Percentiles rank a stretch among this genome's conserved stretches.
phyloP scores from a whole-genome alignment of 2,329 filamentous ascomycete species.

The Xylaria sp. region DNA sequence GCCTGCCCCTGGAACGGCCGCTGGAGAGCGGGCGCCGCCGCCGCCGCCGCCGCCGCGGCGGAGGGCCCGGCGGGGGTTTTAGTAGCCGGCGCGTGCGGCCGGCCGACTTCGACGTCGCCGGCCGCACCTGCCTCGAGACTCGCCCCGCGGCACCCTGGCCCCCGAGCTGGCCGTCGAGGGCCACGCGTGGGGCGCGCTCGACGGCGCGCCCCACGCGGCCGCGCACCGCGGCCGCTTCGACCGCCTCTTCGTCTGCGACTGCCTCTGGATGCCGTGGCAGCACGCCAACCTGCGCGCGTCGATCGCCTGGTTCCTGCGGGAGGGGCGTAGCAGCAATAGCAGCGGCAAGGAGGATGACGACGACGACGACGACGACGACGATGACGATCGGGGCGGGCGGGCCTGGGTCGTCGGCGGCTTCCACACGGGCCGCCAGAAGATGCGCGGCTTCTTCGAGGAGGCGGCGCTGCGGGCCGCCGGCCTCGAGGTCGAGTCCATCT shows the following conservation, averaged over 20 bases:
- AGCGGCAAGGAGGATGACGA: no score
- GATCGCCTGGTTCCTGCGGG: slow-evolving; percentile 62
- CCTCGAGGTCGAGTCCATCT: slow-evolving; percentile 66
- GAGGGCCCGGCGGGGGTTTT: no score
- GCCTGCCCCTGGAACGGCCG: slow-evolving; percentile 15
- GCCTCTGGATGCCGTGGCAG: slow-evolving; percentile 75
- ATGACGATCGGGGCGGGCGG: slow-evolving; percentile 45
- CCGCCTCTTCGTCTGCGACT: slow-evolving; percentile 70
- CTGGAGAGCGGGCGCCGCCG: slow-evolving; percentile 2
- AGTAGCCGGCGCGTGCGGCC: no score
- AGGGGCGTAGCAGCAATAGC: no score
- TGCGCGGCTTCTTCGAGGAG: slow-evolving; percentile 65
- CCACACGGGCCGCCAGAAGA: slow-evolving; percentile 68
- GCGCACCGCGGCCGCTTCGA: slow-evolving; percentile 50
- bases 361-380: no score
- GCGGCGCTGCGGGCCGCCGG: slow-evolving; percentile 49
- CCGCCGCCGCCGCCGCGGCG: no score
- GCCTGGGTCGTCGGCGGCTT: slow-evolving; percentile 72
- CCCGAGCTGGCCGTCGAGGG: slow-evolving; percentile 52
- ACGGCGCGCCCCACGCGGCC: slow-evolving; percentile 37
- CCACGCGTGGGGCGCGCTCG: slow-evolving; percentile 66
- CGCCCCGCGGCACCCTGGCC: slow-evolving; percentile 39
- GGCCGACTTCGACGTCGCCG: slow-evolving; percentile 50
- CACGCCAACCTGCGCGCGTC: slow-evolving; percentile 67
- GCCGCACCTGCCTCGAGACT: slow-evolving; percentile 63